Conservation (phyloP, 2,329 filamentous ascomycete genomes). For the Xylaria arbuscula region DNA sequence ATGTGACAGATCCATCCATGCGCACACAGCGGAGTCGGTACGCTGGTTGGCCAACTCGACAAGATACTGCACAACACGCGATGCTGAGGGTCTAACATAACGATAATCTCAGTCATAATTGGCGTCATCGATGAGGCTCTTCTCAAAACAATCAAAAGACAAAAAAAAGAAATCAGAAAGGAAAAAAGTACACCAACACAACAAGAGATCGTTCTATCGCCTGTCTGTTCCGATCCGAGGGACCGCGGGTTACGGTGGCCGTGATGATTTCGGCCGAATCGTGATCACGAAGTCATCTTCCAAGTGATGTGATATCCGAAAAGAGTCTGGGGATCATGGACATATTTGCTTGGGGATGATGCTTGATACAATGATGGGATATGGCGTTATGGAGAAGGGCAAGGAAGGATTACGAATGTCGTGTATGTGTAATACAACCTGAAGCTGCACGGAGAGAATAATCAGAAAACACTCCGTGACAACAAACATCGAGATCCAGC, state of each 20-base stretch:
- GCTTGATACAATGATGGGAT: constrained; percentile 13
- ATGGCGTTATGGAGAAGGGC: neutral
- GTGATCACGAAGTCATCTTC: neutral
- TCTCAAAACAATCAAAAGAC: neutral
- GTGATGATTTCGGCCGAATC: neutral
- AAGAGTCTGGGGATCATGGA: neutral
- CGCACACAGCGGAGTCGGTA: neutral
- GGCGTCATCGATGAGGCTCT: neutral
- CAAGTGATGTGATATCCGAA: neutral
- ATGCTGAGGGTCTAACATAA: neutral
- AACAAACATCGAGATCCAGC: neutral
- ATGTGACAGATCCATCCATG: neutral
- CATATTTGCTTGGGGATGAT: neutral
- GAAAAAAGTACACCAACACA: neutral
- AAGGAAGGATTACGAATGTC: constrained; percentile 16
- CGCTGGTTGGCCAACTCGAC: neutral
- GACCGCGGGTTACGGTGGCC: neutral
- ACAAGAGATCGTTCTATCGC: neutral
- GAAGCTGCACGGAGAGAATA: neutral
- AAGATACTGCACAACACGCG: neutral
- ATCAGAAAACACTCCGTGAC: neutral
- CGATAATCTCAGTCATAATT: neutral
- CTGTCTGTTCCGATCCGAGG: too few relatives aligned
- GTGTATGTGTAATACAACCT: neutral
- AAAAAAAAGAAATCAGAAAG: neutral